These are phyloP conservation scores for Bjerkandera adusta DNA, from an alignment of 1,284 basidiomycete species.

Conservation along the genomic window DNA sequence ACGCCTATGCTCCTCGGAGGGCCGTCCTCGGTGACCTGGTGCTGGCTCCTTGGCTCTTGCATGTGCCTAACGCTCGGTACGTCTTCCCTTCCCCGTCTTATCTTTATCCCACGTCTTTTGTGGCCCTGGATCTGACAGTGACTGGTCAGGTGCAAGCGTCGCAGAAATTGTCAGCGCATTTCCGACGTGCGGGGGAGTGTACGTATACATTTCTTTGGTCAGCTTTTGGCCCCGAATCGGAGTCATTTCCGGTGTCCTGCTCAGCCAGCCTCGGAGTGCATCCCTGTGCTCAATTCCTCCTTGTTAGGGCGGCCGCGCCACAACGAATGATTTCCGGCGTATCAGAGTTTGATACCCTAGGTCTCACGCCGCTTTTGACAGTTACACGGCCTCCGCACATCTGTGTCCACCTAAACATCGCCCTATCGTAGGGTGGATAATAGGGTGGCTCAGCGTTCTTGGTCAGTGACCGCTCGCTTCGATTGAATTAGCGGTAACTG, in stretches of 20 bases:
- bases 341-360: slow-evolving; percentile 3
- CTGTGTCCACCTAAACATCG: slow-evolving; percentile 68
- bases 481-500: background rate
- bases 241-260: too few species aligned
- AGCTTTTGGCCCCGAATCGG: too few species aligned
- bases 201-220: slow-evolving; percentile 33
- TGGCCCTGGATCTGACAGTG: background rate
- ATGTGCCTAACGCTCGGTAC: slow-evolving; percentile 74
- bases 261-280: too few species aligned
- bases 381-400: slow-evolving; percentile 76
- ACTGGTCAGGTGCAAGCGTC: slow-evolving; percentile 61
- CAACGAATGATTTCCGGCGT: background rate
- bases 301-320: too few species aligned
- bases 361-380: slow-evolving; percentile 19
- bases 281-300: too few species aligned
- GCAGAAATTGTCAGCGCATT: slow-evolving; percentile 80
- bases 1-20: slow-evolving; percentile 76
- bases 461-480: slow-evolving; percentile 44
- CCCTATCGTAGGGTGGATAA: slow-evolving; percentile 70
- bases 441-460: slow-evolving; percentile 87
- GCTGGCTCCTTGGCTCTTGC: slow-evolving; percentile 74
- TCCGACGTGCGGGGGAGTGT: slow-evolving; percentile 83
- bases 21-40: slow-evolving; percentile 81
- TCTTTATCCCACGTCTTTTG: background rate
- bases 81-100: slow-evolving; percentile 11